These are phyloP conservation scores for Mycena indigotica DNA, from an alignment of 768 basidiomycete genomes.

Conservation along the genomic window DNA sequence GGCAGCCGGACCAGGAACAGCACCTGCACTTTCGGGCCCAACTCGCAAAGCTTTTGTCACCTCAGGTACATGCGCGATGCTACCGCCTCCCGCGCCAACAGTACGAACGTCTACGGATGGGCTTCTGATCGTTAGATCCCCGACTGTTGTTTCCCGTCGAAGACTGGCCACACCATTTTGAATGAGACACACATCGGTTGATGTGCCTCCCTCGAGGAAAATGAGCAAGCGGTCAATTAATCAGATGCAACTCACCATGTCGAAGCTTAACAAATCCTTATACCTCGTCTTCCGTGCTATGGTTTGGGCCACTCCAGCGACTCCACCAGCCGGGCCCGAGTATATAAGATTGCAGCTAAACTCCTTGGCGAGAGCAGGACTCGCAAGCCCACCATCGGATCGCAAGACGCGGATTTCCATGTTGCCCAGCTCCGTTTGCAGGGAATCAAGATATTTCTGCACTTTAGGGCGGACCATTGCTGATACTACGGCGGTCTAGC, in stretches of 20 bases:
- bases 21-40: conserved; percentile 33
- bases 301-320: conserved; percentile 28
- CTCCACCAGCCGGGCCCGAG: conserved; percentile 33
- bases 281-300: conserved; percentile 19
- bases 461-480: conserved; percentile 33
- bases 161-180: conserved; percentile 31
- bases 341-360: conserved; percentile 29
- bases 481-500: conserved; percentile 29
- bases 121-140: conserved; percentile 30
- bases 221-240: background rate
- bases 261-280: conserved; percentile 32
- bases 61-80: conserved; percentile 20
- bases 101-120: conserved; percentile 31
- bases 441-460: conserved; percentile 27
- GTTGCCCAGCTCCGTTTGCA: conserved; percentile 23
- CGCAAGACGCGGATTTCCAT: conserved; percentile 29
- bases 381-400: conserved; percentile 31
- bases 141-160: conserved; percentile 31
- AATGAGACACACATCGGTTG: conserved; percentile 32
- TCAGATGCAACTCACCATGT: conserved; percentile 23
- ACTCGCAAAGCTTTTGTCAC: conserved; percentile 32
- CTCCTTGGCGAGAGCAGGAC: conserved; percentile 27
- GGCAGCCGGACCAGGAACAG: conserved; percentile 34
- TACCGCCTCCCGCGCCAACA: conserved; percentile 21
- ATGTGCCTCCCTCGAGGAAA: conserved; percentile 26